Conservation (phyloP, 345 rosid species). For the Lagerstroemia speciosa region DNA sequence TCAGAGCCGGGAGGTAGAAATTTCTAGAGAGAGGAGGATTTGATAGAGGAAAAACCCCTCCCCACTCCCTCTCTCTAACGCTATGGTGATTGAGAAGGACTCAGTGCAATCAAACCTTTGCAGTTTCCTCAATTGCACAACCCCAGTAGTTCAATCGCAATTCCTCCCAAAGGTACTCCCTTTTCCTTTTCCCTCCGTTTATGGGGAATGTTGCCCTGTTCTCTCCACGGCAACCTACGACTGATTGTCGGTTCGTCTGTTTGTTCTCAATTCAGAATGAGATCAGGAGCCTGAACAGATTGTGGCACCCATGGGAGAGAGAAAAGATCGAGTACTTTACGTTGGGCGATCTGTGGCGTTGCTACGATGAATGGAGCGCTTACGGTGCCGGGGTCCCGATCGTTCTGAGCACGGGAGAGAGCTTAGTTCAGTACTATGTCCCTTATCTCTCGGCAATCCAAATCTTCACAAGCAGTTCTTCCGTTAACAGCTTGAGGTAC, state of each 20-base stretch:
- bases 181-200: not conserved
- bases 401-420: slow-evolving; percentile 25
- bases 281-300: slow-evolving; percentile 63
- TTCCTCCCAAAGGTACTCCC: slow-evolving; percentile 65
- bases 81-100: slow-evolving; percentile 62
- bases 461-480: slow-evolving; percentile 35
- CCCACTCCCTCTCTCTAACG: slow-evolving; percentile 10
- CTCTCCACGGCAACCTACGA: not conserved
- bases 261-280: slow-evolving; percentile 36
- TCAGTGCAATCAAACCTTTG: slow-evolving; percentile 76
- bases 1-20: slow-evolving; percentile 14
- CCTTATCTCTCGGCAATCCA: slow-evolving; percentile 51
- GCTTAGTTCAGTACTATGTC: slow-evolving; percentile 43
- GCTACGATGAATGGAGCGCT: slow-evolving; percentile 49
- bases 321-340: slow-evolving; percentile 35
- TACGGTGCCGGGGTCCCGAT: slow-evolving; percentile 51
- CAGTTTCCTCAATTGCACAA: slow-evolving; percentile 80
- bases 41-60: slow-evolving; percentile 12
- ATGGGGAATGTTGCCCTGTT: too few relatives aligned
- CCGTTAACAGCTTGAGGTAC: slow-evolving; percentile 36
- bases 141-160: slow-evolving; percentile 71
- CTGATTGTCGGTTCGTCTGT: not conserved
- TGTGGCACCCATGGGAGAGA: slow-evolving; percentile 54
- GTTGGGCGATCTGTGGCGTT: slow-evolving; percentile 41
- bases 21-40: slow-evolving; percentile 6